Evolutionary conservation across 495 filamentous ascomycete genomes (phyloP).

Genomic region (Penicillium waksmanii): DNA sequence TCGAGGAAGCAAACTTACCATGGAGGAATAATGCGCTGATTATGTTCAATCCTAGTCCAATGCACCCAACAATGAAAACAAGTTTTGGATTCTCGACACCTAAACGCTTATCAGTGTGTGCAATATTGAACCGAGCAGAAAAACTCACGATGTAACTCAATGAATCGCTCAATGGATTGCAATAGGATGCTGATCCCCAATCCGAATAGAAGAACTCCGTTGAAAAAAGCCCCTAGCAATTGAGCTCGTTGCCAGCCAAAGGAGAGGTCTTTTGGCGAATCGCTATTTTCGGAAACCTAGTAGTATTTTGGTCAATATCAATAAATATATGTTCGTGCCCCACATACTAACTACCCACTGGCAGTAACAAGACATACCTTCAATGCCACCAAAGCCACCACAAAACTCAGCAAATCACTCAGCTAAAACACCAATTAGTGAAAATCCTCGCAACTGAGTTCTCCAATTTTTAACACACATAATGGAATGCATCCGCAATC

Average conservation of each 20-base stretch:
- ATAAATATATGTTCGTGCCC: no score
- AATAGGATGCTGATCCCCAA: constrained; percentile 87
- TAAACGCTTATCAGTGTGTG: constrained; percentile 9
- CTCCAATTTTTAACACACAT: constrained; percentile 55
- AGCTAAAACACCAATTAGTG: constrained; percentile 53
- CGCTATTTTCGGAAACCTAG: constrained; percentile 25
- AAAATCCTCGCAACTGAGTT: background rate
- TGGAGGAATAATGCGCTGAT: constrained; percentile 79
- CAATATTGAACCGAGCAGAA: background rate
- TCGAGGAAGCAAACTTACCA: constrained; percentile 41
- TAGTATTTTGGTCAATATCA: no score
- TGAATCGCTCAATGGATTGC: constrained; percentile 80
- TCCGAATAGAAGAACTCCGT: constrained; percentile 85
- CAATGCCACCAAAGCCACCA: constrained; percentile 83
- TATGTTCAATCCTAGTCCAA: constrained; percentile 80
- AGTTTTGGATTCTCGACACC: constrained; percentile 46
- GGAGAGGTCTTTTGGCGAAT: constrained; percentile 37
- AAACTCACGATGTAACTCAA: constrained; percentile 37
- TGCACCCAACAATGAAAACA: constrained; percentile 77
- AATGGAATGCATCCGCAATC: constrained; percentile 93
- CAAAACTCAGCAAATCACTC: constrained; percentile 87
- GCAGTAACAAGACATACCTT: constrained; percentile 55
- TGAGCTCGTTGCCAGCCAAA: constrained; percentile 80
- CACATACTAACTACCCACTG: no score
- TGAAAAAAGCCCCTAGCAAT: constrained; percentile 83